A percentile compares a stretch with the other conserved stretches of the same genome.
Conservation (phyloP, 2,329 filamentous ascomycete genomes). For the Stagonosporopsis vannaccii region DNA sequence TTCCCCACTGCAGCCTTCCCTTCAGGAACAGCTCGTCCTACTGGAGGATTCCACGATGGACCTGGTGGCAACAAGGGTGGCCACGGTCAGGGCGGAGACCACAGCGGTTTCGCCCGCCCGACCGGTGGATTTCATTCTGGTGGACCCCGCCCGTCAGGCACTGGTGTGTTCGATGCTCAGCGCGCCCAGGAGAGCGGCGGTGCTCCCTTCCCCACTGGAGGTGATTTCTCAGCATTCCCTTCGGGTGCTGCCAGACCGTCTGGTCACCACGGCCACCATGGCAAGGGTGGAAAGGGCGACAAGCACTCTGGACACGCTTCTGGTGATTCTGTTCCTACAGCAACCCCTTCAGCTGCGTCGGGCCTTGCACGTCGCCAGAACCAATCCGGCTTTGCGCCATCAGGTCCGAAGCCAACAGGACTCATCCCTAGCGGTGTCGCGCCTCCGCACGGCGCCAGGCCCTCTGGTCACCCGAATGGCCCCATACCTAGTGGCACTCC, state of each 20-base stretch:
- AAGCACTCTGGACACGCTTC: background rate
- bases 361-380: conserved; percentile 8
- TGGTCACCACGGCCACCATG: conserved; percentile 8
- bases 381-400: background rate
- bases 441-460: background rate
- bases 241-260: conserved; percentile 9
- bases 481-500: background rate
- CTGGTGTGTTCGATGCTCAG: background rate
- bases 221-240: conserved; percentile 6
- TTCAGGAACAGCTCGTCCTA: conserved; percentile 4
- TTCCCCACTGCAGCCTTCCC: conserved; percentile 1
- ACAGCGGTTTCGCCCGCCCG: conserved; percentile 6
- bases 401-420: conserved; percentile 2
- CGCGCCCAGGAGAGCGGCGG: conserved; percentile 3
- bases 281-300: background rate
- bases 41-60: conserved; percentile 3
- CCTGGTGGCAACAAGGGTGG: background rate
- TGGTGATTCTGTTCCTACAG: background rate
- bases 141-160: conserved; percentile 1
- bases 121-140: conserved; percentile 7
- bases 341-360: background rate
- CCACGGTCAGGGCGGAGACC: conserved; percentile 5
- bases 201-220: conserved; percentile 6
- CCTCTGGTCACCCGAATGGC: background rate
- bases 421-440: background rate